A percentile compares a stretch with the other conserved stretches of the same genome.
These are phyloP conservation scores for Solanum sitiens DNA, from an alignment of 257 asterid species.

Conservation along the genomic window DNA sequence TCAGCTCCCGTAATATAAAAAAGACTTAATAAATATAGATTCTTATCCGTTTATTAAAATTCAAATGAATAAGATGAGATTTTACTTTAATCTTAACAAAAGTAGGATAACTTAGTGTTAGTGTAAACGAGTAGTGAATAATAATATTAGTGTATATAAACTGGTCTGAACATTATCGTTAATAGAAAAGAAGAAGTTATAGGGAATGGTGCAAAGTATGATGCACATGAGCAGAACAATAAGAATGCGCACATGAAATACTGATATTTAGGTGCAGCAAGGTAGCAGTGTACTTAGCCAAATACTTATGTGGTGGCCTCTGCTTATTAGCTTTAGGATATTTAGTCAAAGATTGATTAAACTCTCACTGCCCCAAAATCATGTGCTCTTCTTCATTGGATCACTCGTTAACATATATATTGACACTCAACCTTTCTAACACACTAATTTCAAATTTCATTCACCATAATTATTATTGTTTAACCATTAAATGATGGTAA, in stretches of 20 bases:
- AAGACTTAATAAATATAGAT: background rate
- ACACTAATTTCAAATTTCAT: background rate
- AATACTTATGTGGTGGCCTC: background rate
- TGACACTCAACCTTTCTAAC: background rate
- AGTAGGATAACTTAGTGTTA: background rate
- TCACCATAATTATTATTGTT: background rate
- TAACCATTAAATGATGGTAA: background rate
- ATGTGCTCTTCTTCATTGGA: conserved; percentile 58
- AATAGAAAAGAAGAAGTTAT: conserved; percentile 1
- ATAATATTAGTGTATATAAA: background rate
- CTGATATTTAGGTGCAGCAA: background rate
- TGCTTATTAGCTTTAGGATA: conserved; percentile 16
- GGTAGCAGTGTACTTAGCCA: background rate
- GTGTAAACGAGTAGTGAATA: background rate
- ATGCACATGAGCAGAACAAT: background rate
- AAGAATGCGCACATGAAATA: background rate
- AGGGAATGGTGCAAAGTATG: conserved; percentile 37
- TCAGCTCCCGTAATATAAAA: rapidly evolving
- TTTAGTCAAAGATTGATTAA: conserved; percentile 41
- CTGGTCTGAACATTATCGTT: rapidly evolving
- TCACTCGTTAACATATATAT: conserved; percentile 24
- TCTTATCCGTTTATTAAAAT: background rate
- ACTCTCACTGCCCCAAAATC: conserved; percentile 10
- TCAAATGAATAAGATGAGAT: background rate
- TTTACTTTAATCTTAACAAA: background rate